phyloP scores from a whole-genome alignment of 805 yeast genomes.

The Saccharomycopsis javanensis region DNA sequence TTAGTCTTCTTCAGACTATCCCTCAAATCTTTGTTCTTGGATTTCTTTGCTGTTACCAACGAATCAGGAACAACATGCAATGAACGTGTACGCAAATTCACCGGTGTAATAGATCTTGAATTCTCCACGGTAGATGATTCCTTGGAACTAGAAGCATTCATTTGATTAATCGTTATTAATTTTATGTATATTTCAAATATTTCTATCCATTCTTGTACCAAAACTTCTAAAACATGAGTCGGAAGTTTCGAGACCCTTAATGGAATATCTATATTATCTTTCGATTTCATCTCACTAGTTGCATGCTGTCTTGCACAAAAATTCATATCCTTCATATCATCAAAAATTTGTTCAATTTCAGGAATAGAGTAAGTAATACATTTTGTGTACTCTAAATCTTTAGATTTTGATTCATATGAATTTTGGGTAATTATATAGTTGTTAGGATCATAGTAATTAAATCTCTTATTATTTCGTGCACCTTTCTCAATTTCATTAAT shows the following conservation, averaged over 20 bases:
- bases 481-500: neutral
- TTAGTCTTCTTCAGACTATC: neutral
- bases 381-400: neutral
- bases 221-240: neutral
- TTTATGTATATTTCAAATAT: conserved; percentile 1
- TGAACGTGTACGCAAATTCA: neutral
- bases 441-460: conserved; percentile 4
- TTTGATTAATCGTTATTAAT: neutral
- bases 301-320: neutral
- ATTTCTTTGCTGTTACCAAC: neutral
- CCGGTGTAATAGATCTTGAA: neutral
- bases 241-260: neutral
- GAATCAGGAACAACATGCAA: neutral
- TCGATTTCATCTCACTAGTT: neutral
- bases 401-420: neutral
- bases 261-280: neutral
- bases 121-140: neutral
- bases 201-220: conserved; percentile 7
- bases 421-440: neutral
- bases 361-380: neutral
- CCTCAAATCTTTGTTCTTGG: neutral
- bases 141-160: neutral
- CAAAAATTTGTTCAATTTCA: conserved; percentile 4
- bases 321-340: conserved; percentile 11
- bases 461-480: neutral